These are phyloP conservation scores for Acacia confusa DNA, from an alignment of 306 rosid species.

Conservation along the genomic window DNA sequence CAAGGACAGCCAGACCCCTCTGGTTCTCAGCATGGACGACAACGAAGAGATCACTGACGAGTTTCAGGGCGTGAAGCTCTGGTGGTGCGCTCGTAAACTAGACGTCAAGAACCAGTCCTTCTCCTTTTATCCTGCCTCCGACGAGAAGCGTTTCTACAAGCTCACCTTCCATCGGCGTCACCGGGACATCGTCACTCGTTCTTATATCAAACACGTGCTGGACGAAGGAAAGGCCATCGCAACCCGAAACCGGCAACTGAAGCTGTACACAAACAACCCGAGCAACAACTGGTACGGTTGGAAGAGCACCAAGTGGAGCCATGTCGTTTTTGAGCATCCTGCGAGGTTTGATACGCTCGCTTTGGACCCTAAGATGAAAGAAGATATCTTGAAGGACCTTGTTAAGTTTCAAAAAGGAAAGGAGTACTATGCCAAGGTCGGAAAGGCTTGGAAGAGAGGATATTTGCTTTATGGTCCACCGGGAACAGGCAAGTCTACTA, in stretches of 20 bases:
- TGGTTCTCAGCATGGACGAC: constrained; percentile 40
- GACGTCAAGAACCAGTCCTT: background rate
- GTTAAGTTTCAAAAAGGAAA: constrained; percentile 45
- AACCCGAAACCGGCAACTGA: constrained; percentile 37
- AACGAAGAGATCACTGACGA: constrained; percentile 42
- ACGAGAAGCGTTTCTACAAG: constrained; percentile 33
- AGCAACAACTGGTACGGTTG: constrained; percentile 25
- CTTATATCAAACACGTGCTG: constrained; percentile 45
- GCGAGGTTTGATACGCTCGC: constrained; percentile 47
- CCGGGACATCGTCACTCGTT: constrained; percentile 26
- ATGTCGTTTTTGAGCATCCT: constrained; percentile 66
- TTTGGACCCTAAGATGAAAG: constrained; percentile 47
- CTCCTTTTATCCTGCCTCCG: constrained; percentile 26
- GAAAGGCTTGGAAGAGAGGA: constrained; percentile 73
- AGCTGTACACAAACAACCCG: constrained; percentile 49
- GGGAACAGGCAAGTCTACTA: constrained; percentile 64
- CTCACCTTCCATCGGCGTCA: constrained; percentile 45
- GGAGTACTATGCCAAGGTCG: constrained; percentile 56
- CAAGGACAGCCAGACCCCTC: constrained; percentile 35
- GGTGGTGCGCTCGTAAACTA: constrained; percentile 30
- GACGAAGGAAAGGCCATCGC: constrained; percentile 22
- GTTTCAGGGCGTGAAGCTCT: constrained; percentile 25
- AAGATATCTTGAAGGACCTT: constrained; percentile 50
- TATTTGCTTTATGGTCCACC: constrained; percentile 70
- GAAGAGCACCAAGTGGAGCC: constrained; percentile 45